Base-by-base conservation (phyloP, 2,329 filamentous ascomycete species). In the Seiridium cupressi region DNA sequence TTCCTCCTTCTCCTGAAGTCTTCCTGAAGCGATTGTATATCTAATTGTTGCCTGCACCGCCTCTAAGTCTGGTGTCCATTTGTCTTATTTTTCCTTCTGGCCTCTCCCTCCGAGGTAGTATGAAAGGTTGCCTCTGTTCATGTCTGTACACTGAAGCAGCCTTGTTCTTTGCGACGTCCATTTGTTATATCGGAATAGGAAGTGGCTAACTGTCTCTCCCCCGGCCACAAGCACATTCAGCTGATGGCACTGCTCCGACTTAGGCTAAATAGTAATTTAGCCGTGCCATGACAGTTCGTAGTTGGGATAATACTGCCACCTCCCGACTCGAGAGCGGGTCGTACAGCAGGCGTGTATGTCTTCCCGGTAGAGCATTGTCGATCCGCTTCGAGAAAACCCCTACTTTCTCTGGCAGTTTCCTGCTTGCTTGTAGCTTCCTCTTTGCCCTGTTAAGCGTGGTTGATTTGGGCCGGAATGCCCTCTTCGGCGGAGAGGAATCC, bases 391-490 rank as follows among this genome's bases (percentile, higher is more conserved):
- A 57, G 55, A 48, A 57, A 11, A 26, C 44, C 11, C 55, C 55
- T 3, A 57, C 31, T 13, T 44, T 49, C 13, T 56, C 58, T 13
- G 46, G 51, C 44, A 60, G 35, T 42, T n/a, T 35, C 26, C 13
- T n/a, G 1, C 7, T 3, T 13, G 26, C 3, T n/a, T 6, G 13
- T n/a, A 48, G 51, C 9, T 44, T 49, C 11, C 31, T 51, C 42
- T 36, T 34, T 6, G 51, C 51, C 2, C 34, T 35, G 35, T 46
- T 56, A 5, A 58, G 48, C 35, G 47, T 60, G 36, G 59, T 60
- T n/a, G 59, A 60, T 38, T 53, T 60, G 32, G 59, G 53, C 36
- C 54, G 35, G 18, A 47, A 57, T 13, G 54, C 31, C 38, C 26
- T n/a, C n/a, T n/a, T n/a, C 11, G 9, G 9, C 34, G 34, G 6